phyloP scores from a whole-genome alignment of 129 eudicot species.

The Ambrosia trifida region DNA sequence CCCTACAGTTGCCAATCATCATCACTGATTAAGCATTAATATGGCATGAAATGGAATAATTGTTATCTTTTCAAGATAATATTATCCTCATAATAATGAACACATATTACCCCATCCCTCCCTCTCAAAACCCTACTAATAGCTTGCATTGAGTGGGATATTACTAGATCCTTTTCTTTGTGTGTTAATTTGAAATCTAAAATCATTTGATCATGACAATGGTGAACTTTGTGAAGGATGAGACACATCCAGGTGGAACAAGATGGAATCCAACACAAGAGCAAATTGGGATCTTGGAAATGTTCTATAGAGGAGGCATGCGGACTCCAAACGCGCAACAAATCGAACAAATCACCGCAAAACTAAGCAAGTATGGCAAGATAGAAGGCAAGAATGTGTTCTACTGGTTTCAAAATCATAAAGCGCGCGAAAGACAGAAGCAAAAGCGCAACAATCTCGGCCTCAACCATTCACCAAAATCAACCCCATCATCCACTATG shows the following conservation, averaged over 20 bases:
- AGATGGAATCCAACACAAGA: constrained; percentile 95
- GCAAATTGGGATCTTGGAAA: constrained; percentile 72
- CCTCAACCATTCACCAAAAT: constrained; percentile 48
- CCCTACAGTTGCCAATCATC: constrained; percentile 32
- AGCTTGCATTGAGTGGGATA: too few species aligned
- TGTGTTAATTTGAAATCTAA: too few species aligned
- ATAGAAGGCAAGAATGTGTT: constrained; percentile 82
- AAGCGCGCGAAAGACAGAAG: constrained; percentile 81
- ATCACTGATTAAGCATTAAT: constrained; percentile 23
- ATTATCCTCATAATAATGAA: constrained; percentile 14
- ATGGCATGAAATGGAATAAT: constrained; percentile 32
- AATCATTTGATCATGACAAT: neutral
- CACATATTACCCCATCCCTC: neutral
- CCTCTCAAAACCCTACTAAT: too few species aligned
- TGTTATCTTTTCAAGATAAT: constrained; percentile 6
- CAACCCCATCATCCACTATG: constrained; percentile 41
- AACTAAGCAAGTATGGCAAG: constrained; percentile 58
- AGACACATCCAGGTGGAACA: constrained; percentile 79
- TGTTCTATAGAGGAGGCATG: constrained; percentile 68
- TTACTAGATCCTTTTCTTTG: too few species aligned
- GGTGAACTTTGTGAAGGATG: constrained; percentile 49
- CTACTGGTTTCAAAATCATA: constrained; percentile 87
- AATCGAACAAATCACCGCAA: constrained; percentile 69
- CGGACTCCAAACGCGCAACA: constrained; percentile 72
- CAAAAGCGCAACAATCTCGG: constrained; percentile 70